Evolutionary conservation across 2,329 filamentous ascomycete genomes (phyloP), one percentile per base, ranked within the genome.

Genomic region (Fusarium napiforme): DNA sequence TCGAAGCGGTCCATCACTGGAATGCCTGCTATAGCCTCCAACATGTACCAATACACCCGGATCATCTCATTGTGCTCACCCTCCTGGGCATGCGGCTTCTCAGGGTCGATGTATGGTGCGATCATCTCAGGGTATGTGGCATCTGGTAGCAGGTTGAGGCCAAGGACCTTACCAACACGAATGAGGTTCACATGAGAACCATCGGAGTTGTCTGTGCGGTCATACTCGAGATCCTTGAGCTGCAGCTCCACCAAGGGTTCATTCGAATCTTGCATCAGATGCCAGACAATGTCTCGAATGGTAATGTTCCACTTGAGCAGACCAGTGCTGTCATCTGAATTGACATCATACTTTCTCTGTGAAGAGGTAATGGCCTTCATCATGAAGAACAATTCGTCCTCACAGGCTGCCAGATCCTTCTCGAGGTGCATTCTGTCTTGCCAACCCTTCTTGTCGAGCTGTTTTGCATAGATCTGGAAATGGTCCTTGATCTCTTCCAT

Each of bases 341-440:
- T 86, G 52, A 78, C 76, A 89, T 97, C 94, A 72, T 91, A 91
- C 80, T 95, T 96, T 67, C 95, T 89, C 82, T 99, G 96, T 9
- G 96, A 97, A 6, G 95, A 97, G 4, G 96, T 99, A 80, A 99
- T 99, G 43, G 96, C 97, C 79, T 99, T 98, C 96, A 99, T 98
- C 86, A 99, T 93, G 84, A 99, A 99, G 87, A 99, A 99, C 14
- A 99, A 84, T 82, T 99, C 97, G 78, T 99, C 96, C 81, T 98
- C 96, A 78, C 94, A 98, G 26, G 91, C 91, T 15, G 94, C 90
- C 57, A 99, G 85, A 79, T 99, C 96, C 58, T 93, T 92, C 79
- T 99, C 96, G 47, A 99, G 88, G n/a, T 92, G 85, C 67, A 98
- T 87, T 39, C 95, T 90, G 79, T 98, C 96, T 79, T 96, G 91